Base-by-base conservation (phyloP, 2,329 filamentous ascomycete species). In the Diaporthe sp. region DNA sequence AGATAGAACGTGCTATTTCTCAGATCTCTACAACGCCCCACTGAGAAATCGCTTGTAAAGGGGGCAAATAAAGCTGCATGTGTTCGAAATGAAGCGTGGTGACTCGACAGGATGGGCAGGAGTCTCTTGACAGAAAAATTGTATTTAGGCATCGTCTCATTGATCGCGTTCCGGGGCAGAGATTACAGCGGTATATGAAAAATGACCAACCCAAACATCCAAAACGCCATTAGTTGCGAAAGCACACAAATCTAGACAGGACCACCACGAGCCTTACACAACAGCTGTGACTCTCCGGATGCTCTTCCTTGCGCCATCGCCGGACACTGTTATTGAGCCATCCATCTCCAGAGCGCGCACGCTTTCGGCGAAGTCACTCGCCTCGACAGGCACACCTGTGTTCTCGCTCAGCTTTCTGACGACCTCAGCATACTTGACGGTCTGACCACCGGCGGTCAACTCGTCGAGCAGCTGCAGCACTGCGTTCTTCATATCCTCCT, bases 261-360 rank as follows among this genome's bases (percentile, higher is more conserved):
- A 31, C 49, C 4, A 1, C n/a, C 37, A 49, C 8, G 3, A 44
- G 22, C n/a, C 37, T 82, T 78, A 86, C 42, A 85, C 85, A 63
- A 88, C 82, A 44, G 85, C 86, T 60, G 89, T 94, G 60, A 98
- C 91, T 80, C 95, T 91, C 81, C 96, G 91, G 70, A 99, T 92
- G 78, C 87, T 94, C 86, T 93, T 94, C 85, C 96, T 92, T 25
- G 93, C 90, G 5, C 97, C 97, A 80, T 98, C 96, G 0, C 97
- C 97, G 47, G 90, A 88, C 25, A 98, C 88, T 85, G 94, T 94
- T 75, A 98, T 89, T 44, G 91, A 87, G 0, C 96, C 97, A 85
- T 98, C 97, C 78, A 93, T 91, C 87, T 99, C 96, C 76, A 98
- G 86, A 15, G 89, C 87, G 78, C 94, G 89, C 83, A 98, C 90